phyloP scores from a whole-genome alignment of 495 filamentous ascomycete species.

The Penicillium bovifimosum region DNA sequence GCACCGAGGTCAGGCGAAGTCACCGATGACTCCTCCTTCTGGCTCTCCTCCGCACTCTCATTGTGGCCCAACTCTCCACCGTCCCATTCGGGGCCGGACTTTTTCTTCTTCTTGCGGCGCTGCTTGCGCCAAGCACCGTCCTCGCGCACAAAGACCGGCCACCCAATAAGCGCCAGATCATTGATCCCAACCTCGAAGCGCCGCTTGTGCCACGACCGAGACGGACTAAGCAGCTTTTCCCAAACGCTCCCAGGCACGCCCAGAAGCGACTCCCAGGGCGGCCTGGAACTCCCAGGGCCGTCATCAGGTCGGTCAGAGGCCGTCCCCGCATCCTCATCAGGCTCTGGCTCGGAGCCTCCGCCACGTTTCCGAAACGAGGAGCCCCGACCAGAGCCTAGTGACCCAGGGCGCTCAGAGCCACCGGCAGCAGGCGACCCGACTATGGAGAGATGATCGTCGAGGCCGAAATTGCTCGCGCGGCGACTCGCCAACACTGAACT shows the following conservation, averaged over 20 bases:
- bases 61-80: conserved; percentile 40
- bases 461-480: conserved; percentile 35
- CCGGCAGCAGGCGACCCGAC: conserved; percentile 27
- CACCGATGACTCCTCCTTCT: conserved; percentile 23
- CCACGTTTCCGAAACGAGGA: conserved; percentile 33
- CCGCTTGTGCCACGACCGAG: conserved; percentile 73
- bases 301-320: conserved; percentile 48
- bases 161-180: conserved; percentile 76
- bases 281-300: conserved; percentile 42
- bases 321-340: conserved; percentile 39
- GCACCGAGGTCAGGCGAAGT: conserved; percentile 29
- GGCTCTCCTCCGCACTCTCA: conserved; percentile 38
- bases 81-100: conserved; percentile 33
- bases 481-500: conserved; percentile 23
- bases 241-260: conserved; percentile 73
- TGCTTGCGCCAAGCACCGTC: conserved; percentile 85
- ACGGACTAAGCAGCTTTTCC: conserved; percentile 78
- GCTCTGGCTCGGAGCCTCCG: conserved; percentile 37
- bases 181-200: conserved; percentile 85
- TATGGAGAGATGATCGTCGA: conserved; percentile 30
- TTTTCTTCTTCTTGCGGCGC: conserved; percentile 54
- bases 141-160: conserved; percentile 79
- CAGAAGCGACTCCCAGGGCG: conserved; percentile 72
- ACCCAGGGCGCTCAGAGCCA: conserved; percentile 36
- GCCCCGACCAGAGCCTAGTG: conserved; percentile 37